Base-by-base conservation (phyloP, 2,329 filamentous ascomycete genomes). In the Phialocephala subalpina region DNA sequence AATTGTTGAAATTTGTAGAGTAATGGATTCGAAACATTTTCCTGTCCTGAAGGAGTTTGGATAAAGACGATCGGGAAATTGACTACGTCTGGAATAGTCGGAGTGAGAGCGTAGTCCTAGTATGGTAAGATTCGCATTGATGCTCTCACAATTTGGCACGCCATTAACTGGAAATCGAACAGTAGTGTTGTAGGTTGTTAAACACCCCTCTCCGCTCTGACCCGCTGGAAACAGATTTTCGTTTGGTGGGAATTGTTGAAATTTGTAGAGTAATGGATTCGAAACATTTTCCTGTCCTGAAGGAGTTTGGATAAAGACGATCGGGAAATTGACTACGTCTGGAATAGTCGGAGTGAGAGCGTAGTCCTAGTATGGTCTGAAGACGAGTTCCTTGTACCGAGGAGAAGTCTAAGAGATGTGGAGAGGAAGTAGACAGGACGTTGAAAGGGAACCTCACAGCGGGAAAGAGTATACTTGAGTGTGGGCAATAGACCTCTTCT, bases 181-280 rank as follows among this genome's bases (percentile, higher is more conserved):
- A 12, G 58, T 47, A 25, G 58, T 60, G 11, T 42, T 42, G n/a
- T 60, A 60, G 4, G 40, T 52, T 8, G 38, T 49, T 11, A 60
- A 18, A 20, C 29, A 18, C 3, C 58, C 58, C n/a, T 60, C 58
- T 7, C 42, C 42, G 33, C 27, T 33, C 25, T 27, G 25, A n/a
- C 49, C 27, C 74, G 18, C 73, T 69, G 33, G 81, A 79, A 64
- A 80, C 74, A 58, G 74, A 71, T 38, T 82, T 64, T 27, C 77
- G 80, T 58, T 75, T 73, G 64, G 72, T 70, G 71, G 73, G 25
- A 69, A 68, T 1, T 59, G 57, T 11, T 82, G 83, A 75, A 86
- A 88, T 1, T 70, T 76, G 74, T 83, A 89, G 63, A 79, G 81
- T 68, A 89, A 75, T 2, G 87, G 86, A 72, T 88, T 89, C 47